A percentile compares a stretch with the other conserved stretches of the same genome.
These are phyloP conservation scores for Naematelia encephala DNA, from an alignment of 768 basidiomycete genomes.

Conservation along the genomic window DNA sequence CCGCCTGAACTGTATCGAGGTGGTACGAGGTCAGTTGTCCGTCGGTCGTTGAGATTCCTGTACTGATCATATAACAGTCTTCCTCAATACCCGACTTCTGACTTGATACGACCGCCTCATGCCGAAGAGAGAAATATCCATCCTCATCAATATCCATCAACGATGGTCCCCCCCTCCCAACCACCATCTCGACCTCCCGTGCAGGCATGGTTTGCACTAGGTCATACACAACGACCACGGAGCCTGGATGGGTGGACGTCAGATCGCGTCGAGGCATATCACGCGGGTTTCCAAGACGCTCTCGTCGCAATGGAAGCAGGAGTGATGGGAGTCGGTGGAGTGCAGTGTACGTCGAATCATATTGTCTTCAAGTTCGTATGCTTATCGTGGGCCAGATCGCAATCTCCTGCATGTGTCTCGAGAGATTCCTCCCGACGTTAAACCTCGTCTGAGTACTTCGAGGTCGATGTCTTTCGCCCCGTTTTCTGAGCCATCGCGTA, in stretches of 20 bases:
- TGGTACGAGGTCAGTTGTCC: too few relatives aligned
- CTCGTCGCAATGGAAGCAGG: slow-evolving; percentile 20
- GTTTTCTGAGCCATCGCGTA: not conserved
- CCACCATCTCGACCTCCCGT: slow-evolving; percentile 1
- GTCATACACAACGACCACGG: not conserved
- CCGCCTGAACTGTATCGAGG: too few relatives aligned
- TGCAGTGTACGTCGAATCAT: slow-evolving; percentile 18
- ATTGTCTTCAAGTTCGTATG: not conserved
- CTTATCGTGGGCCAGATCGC: not conserved
- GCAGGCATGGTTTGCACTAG: slow-evolving; percentile 19
- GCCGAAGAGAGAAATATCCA: not conserved
- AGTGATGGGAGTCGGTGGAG: slow-evolving; percentile 12
- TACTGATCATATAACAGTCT: too few relatives aligned
- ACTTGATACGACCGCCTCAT: not conserved
- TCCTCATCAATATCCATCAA: not conserved
- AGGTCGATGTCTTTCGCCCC: too few relatives aligned
- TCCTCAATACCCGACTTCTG: too few relatives aligned
- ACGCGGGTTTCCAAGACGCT: slow-evolving; percentile 22
- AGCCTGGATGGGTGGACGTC: slow-evolving; percentile 13
- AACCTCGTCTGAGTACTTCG: not conserved
- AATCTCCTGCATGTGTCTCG: not conserved
- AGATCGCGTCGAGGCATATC: slow-evolving; percentile 10
- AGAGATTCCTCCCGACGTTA: not conserved
- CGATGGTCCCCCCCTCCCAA: not conserved
- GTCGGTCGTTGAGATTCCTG: too few relatives aligned